These are phyloP conservation scores for Fusarium nygamai DNA, from an alignment of 2,329 filamentous ascomycete genomes.

Conservation along the genomic window DNA sequence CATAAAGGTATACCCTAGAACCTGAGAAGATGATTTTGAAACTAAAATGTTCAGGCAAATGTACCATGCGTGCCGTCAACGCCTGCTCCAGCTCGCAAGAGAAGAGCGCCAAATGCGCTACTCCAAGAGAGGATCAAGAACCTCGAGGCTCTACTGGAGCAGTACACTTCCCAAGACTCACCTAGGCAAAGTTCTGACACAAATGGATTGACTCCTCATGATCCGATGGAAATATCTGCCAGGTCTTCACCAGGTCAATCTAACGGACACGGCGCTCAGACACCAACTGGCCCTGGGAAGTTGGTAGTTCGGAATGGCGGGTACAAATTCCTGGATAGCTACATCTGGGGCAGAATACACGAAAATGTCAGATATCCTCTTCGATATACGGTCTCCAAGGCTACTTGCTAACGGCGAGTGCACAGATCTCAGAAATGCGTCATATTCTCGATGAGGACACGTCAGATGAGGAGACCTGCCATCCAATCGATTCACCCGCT, in stretches of 20 bases:
- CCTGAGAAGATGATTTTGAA: accelerated
- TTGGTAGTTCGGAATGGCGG: constrained; percentile 9
- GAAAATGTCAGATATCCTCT: background rate
- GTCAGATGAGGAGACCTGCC: constrained; percentile 8
- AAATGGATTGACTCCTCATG: background rate
- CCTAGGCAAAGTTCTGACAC: background rate
- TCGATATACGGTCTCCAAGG: accelerated
- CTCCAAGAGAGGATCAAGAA: constrained; percentile 12
- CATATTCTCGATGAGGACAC: constrained; percentile 14
- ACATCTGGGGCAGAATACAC: background rate
- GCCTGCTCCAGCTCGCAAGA: constrained; percentile 10
- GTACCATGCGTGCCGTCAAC: constrained; percentile 1
- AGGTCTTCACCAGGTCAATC: background rate
- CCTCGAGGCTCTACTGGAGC: constrained; percentile 4
- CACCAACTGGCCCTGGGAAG: background rate
- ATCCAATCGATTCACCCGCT: background rate
- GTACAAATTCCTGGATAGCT: constrained; percentile 11
- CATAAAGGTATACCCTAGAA: background rate
- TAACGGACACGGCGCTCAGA: background rate
- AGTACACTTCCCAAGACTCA: background rate
- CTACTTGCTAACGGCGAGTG: accelerated
- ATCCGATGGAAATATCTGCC: background rate
- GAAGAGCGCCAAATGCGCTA: constrained; percentile 9
- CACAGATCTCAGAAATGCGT: constrained; percentile 7
- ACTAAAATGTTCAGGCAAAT: background rate